Evolutionary conservation across 2,329 filamentous ascomycete species (phyloP).

Genomic region (Trichoderma sp.): DNA sequence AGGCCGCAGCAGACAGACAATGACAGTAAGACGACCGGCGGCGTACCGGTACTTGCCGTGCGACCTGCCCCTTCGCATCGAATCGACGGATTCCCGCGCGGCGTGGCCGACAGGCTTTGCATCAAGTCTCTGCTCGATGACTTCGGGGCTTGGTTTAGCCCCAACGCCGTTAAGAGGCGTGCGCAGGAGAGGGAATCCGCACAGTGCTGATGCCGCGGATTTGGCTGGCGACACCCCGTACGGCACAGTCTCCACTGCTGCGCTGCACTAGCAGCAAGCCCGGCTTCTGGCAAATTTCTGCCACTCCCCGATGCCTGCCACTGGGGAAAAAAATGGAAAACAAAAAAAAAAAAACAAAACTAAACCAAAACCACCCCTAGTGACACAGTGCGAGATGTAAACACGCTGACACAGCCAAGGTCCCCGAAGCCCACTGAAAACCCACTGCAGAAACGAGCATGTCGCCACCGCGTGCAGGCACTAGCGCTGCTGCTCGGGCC

Average conservation of each 20-base stretch:
- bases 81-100: neutral
- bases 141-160: neutral
- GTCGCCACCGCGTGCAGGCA: no score
- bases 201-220: neutral
- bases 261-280: neutral
- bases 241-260: neutral
- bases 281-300: conserved; percentile 10
- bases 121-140: neutral
- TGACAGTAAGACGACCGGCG: neutral
- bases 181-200: accelerated
- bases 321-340: neutral
- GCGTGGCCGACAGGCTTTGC: neutral
- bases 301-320: conserved; percentile 4
- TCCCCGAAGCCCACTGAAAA: neutral
- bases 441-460: neutral
- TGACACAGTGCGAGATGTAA: neutral
- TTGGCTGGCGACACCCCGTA: neutral
- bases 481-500: neutral
- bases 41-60: neutral
- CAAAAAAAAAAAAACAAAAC: no score
- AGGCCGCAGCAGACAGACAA: neutral
- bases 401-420: neutral
- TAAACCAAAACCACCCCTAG: neutral
- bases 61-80: neutral
- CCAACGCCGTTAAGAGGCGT: conserved; percentile 1